Conservation (phyloP, 257 asterid genomes). For the Solanum chmielewskii region DNA sequence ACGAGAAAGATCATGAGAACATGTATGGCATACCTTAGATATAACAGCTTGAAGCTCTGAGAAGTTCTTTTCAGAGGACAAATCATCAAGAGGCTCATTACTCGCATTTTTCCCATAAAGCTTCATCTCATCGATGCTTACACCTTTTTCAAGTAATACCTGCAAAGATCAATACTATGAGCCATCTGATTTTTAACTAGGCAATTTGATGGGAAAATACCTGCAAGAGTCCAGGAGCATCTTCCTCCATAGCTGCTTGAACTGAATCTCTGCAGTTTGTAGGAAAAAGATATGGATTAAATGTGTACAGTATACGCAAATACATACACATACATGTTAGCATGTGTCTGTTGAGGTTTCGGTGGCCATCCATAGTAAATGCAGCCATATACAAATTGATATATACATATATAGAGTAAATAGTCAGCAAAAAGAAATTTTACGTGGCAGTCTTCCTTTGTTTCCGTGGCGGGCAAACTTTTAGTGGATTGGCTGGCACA, state of each 20-base stretch:
- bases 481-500: slow-evolving; percentile 25
- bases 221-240: slow-evolving; percentile 96
- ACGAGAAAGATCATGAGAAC: background rate
- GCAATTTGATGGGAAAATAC: slow-evolving; percentile 20
- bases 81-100: slow-evolving; percentile 54
- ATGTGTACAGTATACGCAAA: background rate
- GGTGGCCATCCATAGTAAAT: background rate
- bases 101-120: slow-evolving; percentile 73
- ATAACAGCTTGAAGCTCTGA: slow-evolving; percentile 67
- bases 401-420: background rate
- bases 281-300: background rate
- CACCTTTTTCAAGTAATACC: slow-evolving; percentile 68
- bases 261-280: slow-evolving; percentile 61
- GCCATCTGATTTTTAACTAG: slow-evolving; percentile 4
- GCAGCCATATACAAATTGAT: background rate
- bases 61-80: slow-evolving; percentile 45
- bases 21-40: slow-evolving; percentile 38
- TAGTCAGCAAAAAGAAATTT: background rate
- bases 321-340: background rate
- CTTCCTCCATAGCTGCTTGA: slow-evolving; percentile 93
- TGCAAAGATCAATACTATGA: slow-evolving; percentile 20
- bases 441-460: slow-evolving; percentile 80
- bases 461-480: slow-evolving; percentile 42
- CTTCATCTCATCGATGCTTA: slow-evolving; percentile 64
- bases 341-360: background rate